A percentile compares a stretch with the other conserved stretches of the same genome.
Evolutionary conservation across 2,329 filamentous ascomycete species (phyloP).

Genomic region (Coleophoma eucalyptorum): DNA sequence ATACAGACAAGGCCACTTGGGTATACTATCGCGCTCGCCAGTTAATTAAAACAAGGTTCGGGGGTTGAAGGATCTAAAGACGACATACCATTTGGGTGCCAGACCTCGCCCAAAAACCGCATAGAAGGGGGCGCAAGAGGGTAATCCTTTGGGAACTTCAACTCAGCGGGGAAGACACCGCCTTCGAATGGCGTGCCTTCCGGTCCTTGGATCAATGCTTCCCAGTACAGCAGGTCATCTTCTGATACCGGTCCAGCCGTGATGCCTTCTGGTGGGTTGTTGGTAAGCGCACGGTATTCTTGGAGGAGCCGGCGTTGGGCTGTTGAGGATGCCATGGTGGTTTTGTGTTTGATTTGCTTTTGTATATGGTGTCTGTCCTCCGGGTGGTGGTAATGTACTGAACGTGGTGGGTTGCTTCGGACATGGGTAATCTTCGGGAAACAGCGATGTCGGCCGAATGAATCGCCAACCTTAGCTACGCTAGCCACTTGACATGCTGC

Average conservation of each 20-base stretch:
- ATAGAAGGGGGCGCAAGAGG: conserved; percentile 94
- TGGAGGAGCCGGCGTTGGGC: conserved; percentile 82
- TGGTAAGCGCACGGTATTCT: conserved; percentile 92
- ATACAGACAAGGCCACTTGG: conserved; percentile 91
- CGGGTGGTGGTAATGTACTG: too few species aligned
- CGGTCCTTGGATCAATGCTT: conserved; percentile 91
- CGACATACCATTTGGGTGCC: conserved; percentile 85
- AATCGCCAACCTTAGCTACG: too few species aligned
- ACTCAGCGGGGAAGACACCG: conserved; percentile 89
- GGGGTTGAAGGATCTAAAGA: neutral
- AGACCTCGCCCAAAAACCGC: conserved; percentile 91
- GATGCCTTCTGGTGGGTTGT: conserved; percentile 95
- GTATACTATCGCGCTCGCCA: conserved; percentile 60
- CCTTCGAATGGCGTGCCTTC: conserved; percentile 96
- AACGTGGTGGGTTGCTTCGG: too few species aligned
- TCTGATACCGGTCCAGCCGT: conserved; percentile 89
- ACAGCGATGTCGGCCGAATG: too few species aligned
- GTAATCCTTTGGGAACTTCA: conserved; percentile 94
- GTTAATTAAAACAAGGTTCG: neutral
- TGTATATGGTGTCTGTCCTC: too few species aligned
- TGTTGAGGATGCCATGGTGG: conserved; percentile 53
- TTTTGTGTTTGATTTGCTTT: neutral
- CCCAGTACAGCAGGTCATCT: conserved; percentile 95
- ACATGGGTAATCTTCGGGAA: too few species aligned
- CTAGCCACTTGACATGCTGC: too few species aligned